Base-by-base conservation (phyloP, 2,329 filamentous ascomycete species). In the Paradendryphiella salina region DNA sequence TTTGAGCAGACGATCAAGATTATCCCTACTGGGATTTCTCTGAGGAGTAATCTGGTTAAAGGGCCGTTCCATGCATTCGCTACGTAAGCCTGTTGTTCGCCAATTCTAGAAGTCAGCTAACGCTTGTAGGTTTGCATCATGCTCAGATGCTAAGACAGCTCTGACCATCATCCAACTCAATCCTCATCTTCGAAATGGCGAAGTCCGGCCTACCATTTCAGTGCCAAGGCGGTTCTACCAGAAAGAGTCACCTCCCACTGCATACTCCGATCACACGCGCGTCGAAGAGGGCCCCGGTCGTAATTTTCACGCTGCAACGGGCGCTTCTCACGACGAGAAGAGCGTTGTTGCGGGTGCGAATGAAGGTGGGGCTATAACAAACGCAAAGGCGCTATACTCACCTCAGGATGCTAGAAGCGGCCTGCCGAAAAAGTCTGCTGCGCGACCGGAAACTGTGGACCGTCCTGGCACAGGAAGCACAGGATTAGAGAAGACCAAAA, bases 391-490 rank as follows among this genome's bases (percentile, higher is more conserved):
- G 13, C 39, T 50, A n/a, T 73, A 73, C 52, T 71, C 70, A 52
- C 65, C 70, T 36, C 70, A 73, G 54, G 70, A 72, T 54, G 70
- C 63, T 61, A 67, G 70, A 52, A 72, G 70, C 59, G 65, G 59
- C 54, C 47, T 70, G 52, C 60, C 40, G 34, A 58, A 54, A 35
- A 58, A 56, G 46, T 40, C 50, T 14, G 35, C 35, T 17, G 45
- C 23, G 15, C 35, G 57, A 26, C 37, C 20, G 15, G 35, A 55
- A 3, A 23, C 43, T 13, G 15, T 13, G 4, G 33, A 41, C 17
- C 31, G 34, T 7, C 5, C 33, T n/a, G 29, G 29, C 5, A 29
- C 26, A 11, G 58, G 49, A 31, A 66, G 59, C 28, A 58, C 60
- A 14, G 55, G 61, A 31, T 14, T 39, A 7, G 55, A 52, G 8